Base-by-base conservation (phyloP, 768 basidiomycete species). In the Piloderma croceum region DNA sequence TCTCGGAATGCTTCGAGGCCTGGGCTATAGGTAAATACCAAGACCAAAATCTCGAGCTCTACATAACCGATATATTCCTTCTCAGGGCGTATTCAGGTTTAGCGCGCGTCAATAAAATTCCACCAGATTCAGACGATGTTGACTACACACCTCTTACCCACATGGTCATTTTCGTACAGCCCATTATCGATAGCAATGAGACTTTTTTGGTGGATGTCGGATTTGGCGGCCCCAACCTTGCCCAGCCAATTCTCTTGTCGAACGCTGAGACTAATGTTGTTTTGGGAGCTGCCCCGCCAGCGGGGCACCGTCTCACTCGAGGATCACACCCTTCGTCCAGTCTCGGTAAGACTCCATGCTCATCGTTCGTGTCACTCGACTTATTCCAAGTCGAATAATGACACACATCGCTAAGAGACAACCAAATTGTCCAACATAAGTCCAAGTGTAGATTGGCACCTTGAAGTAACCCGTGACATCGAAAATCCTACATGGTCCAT, bases 191-290 rank as follows among this genome's bases (percentile, higher is more conserved):
- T 17, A 53, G 46, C 29, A 59, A 56, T 37, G 39, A 50, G 38
- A 63, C 62, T 1, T 65, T 57, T 38, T 17, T 62, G 7, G 56
- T 60, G 11, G 62, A 64, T 43, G 60, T 55, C 5, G 62, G 63
- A 9, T 60, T 61, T 39, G 61, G 63, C 4, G 45, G 52, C 6
- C 31, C 47, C 7, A 45, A 49, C 1, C 49, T 57, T n/a, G 50
- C 50, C 9, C 31, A 53, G 22, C 63, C 61, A 3, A 55, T 64
- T 22, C 46, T 59, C 1, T 51, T 64, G n/a, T 52, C 57, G 19
- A 49, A 56, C 33, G 44, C 35, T 6, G 44, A 48, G 7, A 44
- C 45, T 3, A 53, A 52, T 31, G 36, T 45, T 11, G 45, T 54
- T 6, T 23, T 47, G n/a, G 61, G 61, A 15, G 41, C 54, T 2